phyloP scores from a whole-genome alignment of 2,329 filamentous ascomycete genomes.

The Xylaria sp. region DNA sequence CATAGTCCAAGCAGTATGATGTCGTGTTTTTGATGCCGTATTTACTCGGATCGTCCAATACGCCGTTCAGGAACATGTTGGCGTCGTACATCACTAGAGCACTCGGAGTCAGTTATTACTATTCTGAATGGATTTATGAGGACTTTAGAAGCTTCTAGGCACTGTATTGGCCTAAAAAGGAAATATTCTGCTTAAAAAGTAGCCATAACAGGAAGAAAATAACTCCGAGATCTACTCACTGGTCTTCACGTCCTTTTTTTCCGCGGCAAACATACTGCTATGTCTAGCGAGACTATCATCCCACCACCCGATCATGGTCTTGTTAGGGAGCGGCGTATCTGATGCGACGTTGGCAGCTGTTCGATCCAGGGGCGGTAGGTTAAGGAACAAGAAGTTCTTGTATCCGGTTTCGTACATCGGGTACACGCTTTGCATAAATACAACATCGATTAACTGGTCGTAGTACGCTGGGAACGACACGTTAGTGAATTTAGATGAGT shows the following conservation, averaged over 20 bases:
- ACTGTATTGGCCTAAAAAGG: too few relatives aligned
- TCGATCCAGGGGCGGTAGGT: constrained; percentile 62
- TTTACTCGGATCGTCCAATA: constrained; percentile 45
- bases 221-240: not conserved
- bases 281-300: constrained; percentile 50
- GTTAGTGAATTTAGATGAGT: constrained; percentile 56
- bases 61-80: constrained; percentile 48
- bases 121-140: too few relatives aligned
- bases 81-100: constrained; percentile 45
- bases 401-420: constrained; percentile 60
- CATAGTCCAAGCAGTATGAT: constrained; percentile 44
- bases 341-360: constrained; percentile 53
- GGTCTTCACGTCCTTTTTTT: constrained; percentile 37
- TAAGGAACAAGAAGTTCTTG: constrained; percentile 63
- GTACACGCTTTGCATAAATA: constrained; percentile 55
- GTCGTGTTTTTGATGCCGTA: constrained; percentile 49
- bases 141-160: too few relatives aligned
- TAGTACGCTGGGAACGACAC: constrained; percentile 60
- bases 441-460: constrained; percentile 53
- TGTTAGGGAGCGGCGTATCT: constrained; percentile 55
- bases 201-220: too few relatives aligned
- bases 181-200: too few relatives aligned
- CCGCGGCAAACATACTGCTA: constrained; percentile 49
- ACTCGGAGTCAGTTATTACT: too few relatives aligned
- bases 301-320: constrained; percentile 58